phyloP scores from a whole-genome alignment of 441 rosid species.

The Sinapis alba region DNA sequence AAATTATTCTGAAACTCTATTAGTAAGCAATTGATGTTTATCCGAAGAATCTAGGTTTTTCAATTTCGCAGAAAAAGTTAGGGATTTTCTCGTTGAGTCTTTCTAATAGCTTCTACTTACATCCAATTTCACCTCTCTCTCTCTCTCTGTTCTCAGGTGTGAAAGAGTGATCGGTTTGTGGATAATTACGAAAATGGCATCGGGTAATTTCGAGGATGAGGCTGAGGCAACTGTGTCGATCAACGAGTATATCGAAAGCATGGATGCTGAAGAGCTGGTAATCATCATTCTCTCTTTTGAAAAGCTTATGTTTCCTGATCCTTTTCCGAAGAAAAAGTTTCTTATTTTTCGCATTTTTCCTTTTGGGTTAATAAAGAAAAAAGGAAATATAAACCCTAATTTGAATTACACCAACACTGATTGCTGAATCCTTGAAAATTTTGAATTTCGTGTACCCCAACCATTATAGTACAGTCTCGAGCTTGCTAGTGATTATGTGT shows the following conservation, averaged over 20 bases:
- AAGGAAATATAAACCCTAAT: not conserved
- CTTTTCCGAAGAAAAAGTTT: not conserved
- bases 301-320: slow-evolving; percentile 14
- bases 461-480: slow-evolving; percentile 8
- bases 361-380: not conserved
- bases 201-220: slow-evolving; percentile 63
- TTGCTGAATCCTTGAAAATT: not conserved
- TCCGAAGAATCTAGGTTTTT: slow-evolving; percentile 37
- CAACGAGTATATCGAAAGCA: slow-evolving; percentile 65
- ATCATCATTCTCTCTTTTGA: not conserved
- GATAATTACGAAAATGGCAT: slow-evolving; percentile 51
- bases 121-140: not conserved
- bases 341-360: not conserved
- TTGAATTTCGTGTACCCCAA: not conserved
- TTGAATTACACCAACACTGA: not conserved
- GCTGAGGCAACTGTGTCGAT: slow-evolving; percentile 63
- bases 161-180: not conserved
- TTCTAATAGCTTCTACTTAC: not conserved
- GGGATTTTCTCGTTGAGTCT: slow-evolving; percentile 7
- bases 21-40: not conserved
- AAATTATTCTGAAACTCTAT: not conserved
- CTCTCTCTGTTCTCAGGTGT: slow-evolving; percentile 15
- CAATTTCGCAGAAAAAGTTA: not conserved
- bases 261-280: slow-evolving; percentile 86
- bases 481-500: not conserved